Conservation (phyloP, 1,284 basidiomycete genomes). For the Ustilago shanxiensis region DNA sequence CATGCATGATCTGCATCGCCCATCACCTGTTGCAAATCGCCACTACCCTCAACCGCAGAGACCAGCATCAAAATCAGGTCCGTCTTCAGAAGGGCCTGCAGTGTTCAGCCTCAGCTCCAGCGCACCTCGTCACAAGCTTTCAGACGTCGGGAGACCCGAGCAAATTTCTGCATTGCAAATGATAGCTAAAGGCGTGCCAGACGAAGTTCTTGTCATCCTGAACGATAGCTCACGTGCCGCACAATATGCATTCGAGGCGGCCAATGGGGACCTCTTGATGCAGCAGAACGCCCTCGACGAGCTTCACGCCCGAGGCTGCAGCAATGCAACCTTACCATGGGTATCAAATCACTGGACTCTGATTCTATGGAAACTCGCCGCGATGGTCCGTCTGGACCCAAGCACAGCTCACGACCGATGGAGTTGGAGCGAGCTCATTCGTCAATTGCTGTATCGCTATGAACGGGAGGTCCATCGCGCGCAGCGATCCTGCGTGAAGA, state of each 20-base stretch:
- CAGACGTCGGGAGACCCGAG: conserved; percentile 45
- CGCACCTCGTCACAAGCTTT: conserved; percentile 20
- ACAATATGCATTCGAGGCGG: conserved; percentile 53
- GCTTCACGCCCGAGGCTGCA: conserved; percentile 47
- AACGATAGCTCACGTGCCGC: conserved; percentile 40
- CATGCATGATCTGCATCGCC: background rate
- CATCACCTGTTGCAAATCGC: conserved; percentile 8
- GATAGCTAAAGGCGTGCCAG: conserved; percentile 50
- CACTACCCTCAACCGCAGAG: conserved; percentile 10
- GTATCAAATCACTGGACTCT: conserved; percentile 90
- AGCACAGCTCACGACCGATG: conserved; percentile 36
- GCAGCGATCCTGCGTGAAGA: conserved; percentile 82
- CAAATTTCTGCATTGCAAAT: conserved; percentile 40
- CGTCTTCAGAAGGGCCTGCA: conserved; percentile 8
- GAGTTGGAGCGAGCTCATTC: conserved; percentile 73
- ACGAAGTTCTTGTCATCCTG: conserved; percentile 57
- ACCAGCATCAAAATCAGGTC: background rate
- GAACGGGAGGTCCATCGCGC: conserved; percentile 87
- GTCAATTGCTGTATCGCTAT: conserved; percentile 89
- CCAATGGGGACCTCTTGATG: conserved; percentile 29
- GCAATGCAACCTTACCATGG: conserved; percentile 80
- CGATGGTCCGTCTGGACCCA: conserved; percentile 78
- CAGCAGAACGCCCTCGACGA: conserved; percentile 44
- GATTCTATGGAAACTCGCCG: conserved; percentile 94
- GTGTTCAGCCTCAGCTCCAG: conserved; percentile 22